A percentile compares a stretch with the other conserved stretches of the same genome.
Conservation (phyloP, 2,329 filamentous ascomycete species). For the Pyrenochaeta sp. region DNA sequence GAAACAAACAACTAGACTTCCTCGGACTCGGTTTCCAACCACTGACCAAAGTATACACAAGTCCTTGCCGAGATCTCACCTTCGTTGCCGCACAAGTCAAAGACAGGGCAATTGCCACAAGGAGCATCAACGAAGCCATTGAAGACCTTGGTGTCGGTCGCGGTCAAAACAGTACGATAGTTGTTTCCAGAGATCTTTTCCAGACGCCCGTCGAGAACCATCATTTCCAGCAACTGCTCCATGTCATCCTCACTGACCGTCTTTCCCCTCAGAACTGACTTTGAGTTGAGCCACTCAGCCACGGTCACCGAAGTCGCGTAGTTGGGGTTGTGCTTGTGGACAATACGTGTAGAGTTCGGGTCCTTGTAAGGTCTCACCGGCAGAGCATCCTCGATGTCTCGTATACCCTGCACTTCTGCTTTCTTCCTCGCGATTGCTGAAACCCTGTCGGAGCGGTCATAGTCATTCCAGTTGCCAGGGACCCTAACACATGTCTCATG, state of each 20-base stretch:
- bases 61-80: constrained; percentile 88
- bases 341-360: constrained; percentile 28
- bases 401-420: constrained; percentile 39
- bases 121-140: constrained; percentile 89
- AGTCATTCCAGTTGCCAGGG: constrained; percentile 51
- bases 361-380: constrained; percentile 34
- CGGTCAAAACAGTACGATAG: constrained; percentile 56
- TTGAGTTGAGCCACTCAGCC: constrained; percentile 73
- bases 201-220: constrained; percentile 86
- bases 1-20: constrained; percentile 18
- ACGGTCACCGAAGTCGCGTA: constrained; percentile 86
- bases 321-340: constrained; percentile 71
- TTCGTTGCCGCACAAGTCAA: constrained; percentile 88
- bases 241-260: constrained; percentile 72
- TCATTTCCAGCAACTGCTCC: constrained; percentile 83
- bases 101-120: constrained; percentile 91
- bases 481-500: constrained; percentile 73
- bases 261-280: constrained; percentile 75
- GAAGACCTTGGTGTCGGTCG: constrained; percentile 54
- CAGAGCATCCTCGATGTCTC: constrained; percentile 44
- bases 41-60: constrained; percentile 89
- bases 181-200: constrained; percentile 65
- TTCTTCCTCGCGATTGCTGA: constrained; percentile 46
- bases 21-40: constrained; percentile 63
- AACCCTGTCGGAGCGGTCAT: constrained; percentile 45